Base-by-base conservation (phyloP, 164 flowering plant species). In the Paratinospora sagittata region DNA sequence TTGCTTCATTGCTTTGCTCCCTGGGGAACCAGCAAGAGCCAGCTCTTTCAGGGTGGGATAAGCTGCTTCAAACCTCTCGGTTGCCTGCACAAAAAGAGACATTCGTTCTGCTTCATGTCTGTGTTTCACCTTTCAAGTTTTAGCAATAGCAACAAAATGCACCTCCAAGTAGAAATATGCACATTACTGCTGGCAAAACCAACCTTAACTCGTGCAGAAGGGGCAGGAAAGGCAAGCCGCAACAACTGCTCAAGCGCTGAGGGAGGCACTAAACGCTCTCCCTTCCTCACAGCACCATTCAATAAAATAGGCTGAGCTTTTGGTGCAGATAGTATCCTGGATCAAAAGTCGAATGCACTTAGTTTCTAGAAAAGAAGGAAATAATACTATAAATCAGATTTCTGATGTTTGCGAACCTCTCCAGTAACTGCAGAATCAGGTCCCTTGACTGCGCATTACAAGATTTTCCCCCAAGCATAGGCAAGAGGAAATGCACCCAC, bases 1-100 rank as follows among this genome's bases (percentile, higher is more conserved):
- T 83, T 89, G 97, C 71, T 85, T 94, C 91, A 87, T 86, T 63
- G 91, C 91, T 78, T 92, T 92, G 82, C 92, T 90, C 74, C 97
- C 97, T 67, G 88, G 81, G 66, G 87, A 43, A 70, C 97, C 97
- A 76, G 93, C 89, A 73, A 94, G 90, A 27, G 97, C 88, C 45
- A 94, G 83, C 77, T 92, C 97, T 74, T 89, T 92, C 5, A 92
- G 78, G 62, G 80, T 77, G 33, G 97, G 98, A 78, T 92, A 94
- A 19, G 84, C 72, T 30, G 89, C 93, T 73, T 90, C 96, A 79
- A 94, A 92, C 80, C 98, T 88, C 73, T 94, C 98, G 61, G 97
- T 92, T 41, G 97, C 97, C 98, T 94, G 78, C 57, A 76, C 65
- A 78, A 63, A 30, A 55, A 62, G 23, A 12, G 3, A 17, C 17